phyloP scores from a whole-genome alignment of 108 stramenopile genomes.

The Pseudonitzschia delicatissima region DNA sequence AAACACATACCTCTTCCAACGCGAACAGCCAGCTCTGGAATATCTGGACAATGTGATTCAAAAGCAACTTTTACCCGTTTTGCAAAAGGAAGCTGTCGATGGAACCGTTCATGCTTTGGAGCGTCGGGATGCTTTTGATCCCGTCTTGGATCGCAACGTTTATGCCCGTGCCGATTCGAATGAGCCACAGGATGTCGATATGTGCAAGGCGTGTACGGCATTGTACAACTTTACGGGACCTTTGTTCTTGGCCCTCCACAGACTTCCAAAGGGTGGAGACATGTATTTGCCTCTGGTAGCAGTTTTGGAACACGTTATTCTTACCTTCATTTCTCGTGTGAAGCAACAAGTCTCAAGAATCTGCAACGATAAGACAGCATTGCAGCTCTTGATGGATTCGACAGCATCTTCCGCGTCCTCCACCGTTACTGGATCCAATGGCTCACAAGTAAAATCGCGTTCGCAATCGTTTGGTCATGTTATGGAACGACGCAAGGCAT shows the following conservation, averaged over 20 bases:
- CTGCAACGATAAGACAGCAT: slow-evolving; percentile 64
- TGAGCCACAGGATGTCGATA: slow-evolving; percentile 78
- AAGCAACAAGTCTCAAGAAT: slow-evolving; percentile 68
- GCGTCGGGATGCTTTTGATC: slow-evolving; percentile 81
- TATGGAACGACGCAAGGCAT: slow-evolving; percentile 74
- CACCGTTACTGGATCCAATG: slow-evolving; percentile 4
- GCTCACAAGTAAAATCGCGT: slow-evolving; percentile 2
- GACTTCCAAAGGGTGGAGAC: slow-evolving; percentile 77
- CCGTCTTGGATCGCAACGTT: slow-evolving; percentile 60
- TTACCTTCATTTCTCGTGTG: slow-evolving; percentile 86
- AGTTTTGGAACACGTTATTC: slow-evolving; percentile 80
- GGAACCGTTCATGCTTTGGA: slow-evolving; percentile 78
- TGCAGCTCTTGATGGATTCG: slow-evolving; percentile 57
- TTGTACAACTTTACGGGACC: slow-evolving; percentile 74
- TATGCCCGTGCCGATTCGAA: slow-evolving; percentile 64
- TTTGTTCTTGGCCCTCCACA: slow-evolving; percentile 80
- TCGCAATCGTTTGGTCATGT: slow-evolving; percentile 38
- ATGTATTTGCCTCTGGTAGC: slow-evolving; percentile 83
- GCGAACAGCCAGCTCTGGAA: slow-evolving; percentile 61
- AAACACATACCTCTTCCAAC: slow-evolving; percentile 37
- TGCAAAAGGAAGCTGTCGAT: slow-evolving; percentile 86
- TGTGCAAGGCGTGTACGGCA: slow-evolving; percentile 79
- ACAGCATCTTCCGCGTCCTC: slow-evolving; percentile 2
- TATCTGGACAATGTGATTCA: slow-evolving; percentile 83
- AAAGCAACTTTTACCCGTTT: slow-evolving; percentile 70